Conservation (phyloP, 176 grass and related monocot species). For the Oryza meridionalis region DNA sequence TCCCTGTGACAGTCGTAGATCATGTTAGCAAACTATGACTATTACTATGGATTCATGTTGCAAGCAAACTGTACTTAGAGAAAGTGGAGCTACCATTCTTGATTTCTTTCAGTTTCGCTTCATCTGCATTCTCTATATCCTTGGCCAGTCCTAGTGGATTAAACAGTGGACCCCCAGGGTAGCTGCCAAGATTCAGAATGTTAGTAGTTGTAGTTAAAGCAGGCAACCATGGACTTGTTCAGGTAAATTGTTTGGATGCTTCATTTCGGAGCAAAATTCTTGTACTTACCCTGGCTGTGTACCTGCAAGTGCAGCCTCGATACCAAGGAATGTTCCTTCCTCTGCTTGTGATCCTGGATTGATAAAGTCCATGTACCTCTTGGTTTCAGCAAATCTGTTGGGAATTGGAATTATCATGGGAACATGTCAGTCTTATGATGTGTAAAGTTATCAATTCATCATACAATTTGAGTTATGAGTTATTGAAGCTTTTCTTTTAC, state of each 20-base stretch:
- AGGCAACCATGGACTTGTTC: not conserved
- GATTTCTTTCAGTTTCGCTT: constrained; percentile 91
- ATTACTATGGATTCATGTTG: not conserved
- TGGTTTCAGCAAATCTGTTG: constrained; percentile 80
- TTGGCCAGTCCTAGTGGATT: constrained; percentile 76
- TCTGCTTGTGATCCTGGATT: constrained; percentile 76
- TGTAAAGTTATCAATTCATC: constrained; percentile 35
- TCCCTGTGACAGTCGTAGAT: constrained; percentile 53
- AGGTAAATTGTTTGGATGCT: not conserved
- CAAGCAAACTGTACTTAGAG: not conserved
- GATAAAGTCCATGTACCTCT: constrained; percentile 85
- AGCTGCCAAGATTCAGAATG: constrained; percentile 46
- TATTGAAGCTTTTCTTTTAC: not conserved
- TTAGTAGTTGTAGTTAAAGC: constrained; percentile 7
- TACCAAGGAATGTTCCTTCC: constrained; percentile 82
- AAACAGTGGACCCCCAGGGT: constrained; percentile 83
- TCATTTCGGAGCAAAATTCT: not conserved
- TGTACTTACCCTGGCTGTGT: constrained; percentile 64
- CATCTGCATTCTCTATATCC: constrained; percentile 78
- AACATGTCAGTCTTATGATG: constrained; percentile 17
- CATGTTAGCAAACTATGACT: constrained; percentile 8
- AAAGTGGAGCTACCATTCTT: constrained; percentile 71
- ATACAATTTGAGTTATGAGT: not conserved
- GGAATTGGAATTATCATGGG: constrained; percentile 20
- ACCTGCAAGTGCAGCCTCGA: constrained; percentile 80